These are phyloP conservation scores for Aspergillus egyptiacus DNA, from an alignment of 495 filamentous ascomycete genomes.

Conservation along the genomic window DNA sequence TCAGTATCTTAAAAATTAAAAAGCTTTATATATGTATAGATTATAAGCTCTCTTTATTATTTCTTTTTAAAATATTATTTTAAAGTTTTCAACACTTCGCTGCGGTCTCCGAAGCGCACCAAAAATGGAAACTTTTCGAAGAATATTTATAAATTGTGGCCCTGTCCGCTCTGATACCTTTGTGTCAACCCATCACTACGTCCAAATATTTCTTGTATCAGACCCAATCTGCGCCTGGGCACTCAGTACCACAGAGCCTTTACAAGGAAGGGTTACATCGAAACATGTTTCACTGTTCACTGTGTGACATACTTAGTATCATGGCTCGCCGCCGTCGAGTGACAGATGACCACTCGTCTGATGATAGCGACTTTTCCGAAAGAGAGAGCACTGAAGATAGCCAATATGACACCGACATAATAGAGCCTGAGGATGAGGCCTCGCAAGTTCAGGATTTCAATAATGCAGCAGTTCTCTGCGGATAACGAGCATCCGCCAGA, in stretches of 20 bases:
- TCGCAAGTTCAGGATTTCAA: constrained; percentile 9
- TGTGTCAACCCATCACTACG: constrained; percentile 1
- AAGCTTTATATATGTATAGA: no score
- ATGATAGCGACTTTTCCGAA: constrained; percentile 17
- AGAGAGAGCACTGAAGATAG: constrained; percentile 16
- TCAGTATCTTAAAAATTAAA: no score
- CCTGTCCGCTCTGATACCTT: constrained; percentile 1
- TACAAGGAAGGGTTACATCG: background rate
- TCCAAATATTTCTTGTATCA: background rate
- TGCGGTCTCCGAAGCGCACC: constrained; percentile 5
- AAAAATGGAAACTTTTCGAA: constrained; percentile 11
- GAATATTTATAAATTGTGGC: constrained; percentile 8
- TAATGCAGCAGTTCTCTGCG: constrained; percentile 21
- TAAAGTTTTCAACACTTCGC: no score
- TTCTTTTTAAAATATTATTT: no score
- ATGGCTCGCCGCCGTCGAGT: constrained; percentile 18
- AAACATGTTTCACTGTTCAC: constrained; percentile 4
- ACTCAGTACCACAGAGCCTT: background rate
- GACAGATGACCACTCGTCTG: constrained; percentile 4
- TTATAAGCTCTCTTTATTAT: no score
- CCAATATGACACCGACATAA: constrained; percentile 19
- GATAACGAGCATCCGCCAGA: constrained; percentile 30
- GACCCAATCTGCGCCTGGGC: background rate
- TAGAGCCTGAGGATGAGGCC: constrained; percentile 19
- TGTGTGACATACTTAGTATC: constrained; percentile 6